Evolutionary conservation across 2,329 filamentous ascomycete genomes (phyloP).

Genomic region (Curvularia sp.): DNA sequence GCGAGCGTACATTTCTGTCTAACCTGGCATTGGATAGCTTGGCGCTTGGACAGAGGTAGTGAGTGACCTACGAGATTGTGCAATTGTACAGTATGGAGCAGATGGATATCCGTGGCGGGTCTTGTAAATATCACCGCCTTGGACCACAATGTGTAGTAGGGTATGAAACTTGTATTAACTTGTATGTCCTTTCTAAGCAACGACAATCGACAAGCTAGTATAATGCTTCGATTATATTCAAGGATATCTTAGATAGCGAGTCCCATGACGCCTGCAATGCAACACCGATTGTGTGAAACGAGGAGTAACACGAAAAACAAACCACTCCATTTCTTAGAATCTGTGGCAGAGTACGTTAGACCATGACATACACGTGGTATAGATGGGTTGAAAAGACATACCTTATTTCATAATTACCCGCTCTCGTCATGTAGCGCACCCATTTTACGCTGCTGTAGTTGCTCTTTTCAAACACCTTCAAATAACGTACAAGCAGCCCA

Average conservation of each 20-base stretch:
- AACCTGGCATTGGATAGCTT: neutral
- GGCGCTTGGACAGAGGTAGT: neutral
- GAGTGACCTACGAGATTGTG: neutral
- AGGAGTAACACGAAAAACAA: neutral
- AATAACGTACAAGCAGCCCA: constrained; percentile 86
- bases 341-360: constrained; percentile 2
- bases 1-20: neutral
- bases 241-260: constrained; percentile 17
- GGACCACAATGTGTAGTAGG: neutral
- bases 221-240: constrained; percentile 15
- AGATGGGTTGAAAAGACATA: constrained; percentile 47
- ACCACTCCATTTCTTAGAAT: constrained; percentile 15
- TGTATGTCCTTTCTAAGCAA: constrained; percentile 53
- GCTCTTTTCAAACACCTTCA: constrained; percentile 99
- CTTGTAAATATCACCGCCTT: neutral
- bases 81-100: neutral
- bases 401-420: constrained; percentile 97
- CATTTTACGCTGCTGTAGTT: constrained; percentile 99
- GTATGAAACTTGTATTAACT: neutral
- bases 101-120: neutral
- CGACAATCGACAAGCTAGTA: constrained; percentile 3
- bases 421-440: constrained; percentile 98
- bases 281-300: constrained; percentile 16
- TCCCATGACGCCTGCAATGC: constrained; percentile 37
- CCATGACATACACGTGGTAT: neutral